These are phyloP conservation scores for Dichomitus squalens DNA, from an alignment of 1,284 basidiomycete genomes.

Conservation along the genomic window DNA sequence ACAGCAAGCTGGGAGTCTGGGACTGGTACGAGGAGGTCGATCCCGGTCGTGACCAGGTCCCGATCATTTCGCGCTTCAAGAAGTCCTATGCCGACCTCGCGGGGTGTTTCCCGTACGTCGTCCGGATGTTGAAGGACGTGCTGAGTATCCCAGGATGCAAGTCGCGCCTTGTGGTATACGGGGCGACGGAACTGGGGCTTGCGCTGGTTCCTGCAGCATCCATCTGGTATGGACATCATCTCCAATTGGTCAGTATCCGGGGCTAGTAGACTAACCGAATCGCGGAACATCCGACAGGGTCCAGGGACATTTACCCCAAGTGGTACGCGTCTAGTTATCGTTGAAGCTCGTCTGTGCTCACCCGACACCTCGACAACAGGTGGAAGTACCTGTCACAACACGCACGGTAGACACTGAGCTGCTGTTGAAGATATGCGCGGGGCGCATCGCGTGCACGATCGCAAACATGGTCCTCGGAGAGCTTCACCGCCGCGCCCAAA, in stretches of 20 bases:
- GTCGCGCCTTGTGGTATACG: conserved; percentile 48
- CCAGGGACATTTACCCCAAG: not conserved
- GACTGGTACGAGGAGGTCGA: conserved; percentile 66
- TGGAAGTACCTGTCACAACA: conserved; percentile 67
- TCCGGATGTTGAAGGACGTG: conserved; percentile 67
- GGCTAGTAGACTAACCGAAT: too few species aligned
- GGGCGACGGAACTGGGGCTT: conserved; percentile 45
- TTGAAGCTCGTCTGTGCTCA: not conserved
- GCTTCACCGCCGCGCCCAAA: conserved; percentile 29
- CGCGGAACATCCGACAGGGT: not conserved
- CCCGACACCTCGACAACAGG: too few species aligned
- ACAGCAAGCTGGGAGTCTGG: conserved; percentile 69
- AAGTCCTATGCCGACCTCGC: too few species aligned
- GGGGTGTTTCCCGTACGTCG: conserved; percentile 68
- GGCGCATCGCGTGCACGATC: conserved; percentile 55
- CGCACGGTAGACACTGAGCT: conserved; percentile 60
- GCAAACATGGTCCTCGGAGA: conserved; percentile 45
- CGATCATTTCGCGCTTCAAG: conserved; percentile 39
- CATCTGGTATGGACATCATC: conserved; percentile 47
- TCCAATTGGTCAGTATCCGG: not conserved
- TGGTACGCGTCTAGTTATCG: not conserved
- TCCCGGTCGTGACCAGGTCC: conserved; percentile 38
- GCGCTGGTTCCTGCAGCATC: conserved; percentile 64
- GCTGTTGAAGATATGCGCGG: conserved; percentile 56
- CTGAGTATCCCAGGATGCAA: conserved; percentile 53